phyloP scores from a whole-genome alignment of 1,284 basidiomycete genomes.

The Boletus subluridellus region DNA sequence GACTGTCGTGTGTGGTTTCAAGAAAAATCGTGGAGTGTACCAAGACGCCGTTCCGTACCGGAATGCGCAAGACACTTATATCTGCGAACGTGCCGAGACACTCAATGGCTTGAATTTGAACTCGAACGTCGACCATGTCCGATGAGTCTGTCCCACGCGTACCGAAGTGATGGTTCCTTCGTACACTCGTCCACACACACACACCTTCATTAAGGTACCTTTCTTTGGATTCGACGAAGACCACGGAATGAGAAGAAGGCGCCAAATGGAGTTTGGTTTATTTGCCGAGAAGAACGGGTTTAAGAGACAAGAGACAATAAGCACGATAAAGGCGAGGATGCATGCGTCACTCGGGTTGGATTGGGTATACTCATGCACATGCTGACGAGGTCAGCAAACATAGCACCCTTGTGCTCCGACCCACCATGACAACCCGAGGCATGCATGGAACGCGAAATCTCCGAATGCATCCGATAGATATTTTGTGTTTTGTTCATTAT shows the following conservation, averaged over 20 bases:
- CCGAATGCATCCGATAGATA: neutral
- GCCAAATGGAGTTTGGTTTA: slow-evolving; percentile 25
- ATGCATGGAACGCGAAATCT: neutral
- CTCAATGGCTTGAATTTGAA: neutral
- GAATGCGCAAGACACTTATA: neutral
- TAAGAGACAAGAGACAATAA: slow-evolving; percentile 46
- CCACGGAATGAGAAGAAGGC: slow-evolving; percentile 17
- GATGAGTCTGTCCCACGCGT: neutral
- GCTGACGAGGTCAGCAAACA: slow-evolving; percentile 4
- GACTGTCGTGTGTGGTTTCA: neutral
- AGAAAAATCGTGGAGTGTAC: neutral
- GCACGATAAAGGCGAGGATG: slow-evolving; percentile 12
- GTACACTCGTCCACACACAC: neutral
- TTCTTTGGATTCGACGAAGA: slow-evolving; percentile 39
- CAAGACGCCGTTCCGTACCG: neutral
- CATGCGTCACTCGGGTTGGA: neutral
- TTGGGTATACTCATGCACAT: neutral
- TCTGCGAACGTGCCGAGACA: neutral
- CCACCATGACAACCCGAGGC: slow-evolving; percentile 2
- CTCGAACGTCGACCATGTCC: neutral
- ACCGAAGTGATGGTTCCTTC: neutral
- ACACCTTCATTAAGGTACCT: slow-evolving; percentile 14
- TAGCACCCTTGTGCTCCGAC: neutral
- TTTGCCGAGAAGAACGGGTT: slow-evolving; percentile 37
- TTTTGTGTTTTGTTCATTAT: neutral